Base-by-base conservation (phyloP, 768 basidiomycete genomes). In the Amanita thiersii region DNA sequence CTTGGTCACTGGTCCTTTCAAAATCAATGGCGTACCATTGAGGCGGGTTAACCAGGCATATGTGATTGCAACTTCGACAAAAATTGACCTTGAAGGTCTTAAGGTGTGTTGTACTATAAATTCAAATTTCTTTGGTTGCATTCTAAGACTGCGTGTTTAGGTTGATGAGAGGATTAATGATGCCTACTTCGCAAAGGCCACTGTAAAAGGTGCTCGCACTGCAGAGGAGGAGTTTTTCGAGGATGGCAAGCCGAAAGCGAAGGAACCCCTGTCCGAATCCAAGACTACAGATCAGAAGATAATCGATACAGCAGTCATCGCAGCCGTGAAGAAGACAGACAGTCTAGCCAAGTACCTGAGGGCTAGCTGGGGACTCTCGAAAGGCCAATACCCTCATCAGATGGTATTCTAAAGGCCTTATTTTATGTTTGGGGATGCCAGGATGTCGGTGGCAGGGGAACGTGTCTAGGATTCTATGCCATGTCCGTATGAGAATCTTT, bases 31-130 rank as follows among this genome's bases (percentile, higher is more conserved):
- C 61, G 94, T 99, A 34, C 96, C 96, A 53, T 76, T 99, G 62
- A 79, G 93, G 63, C 81, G 96, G 63, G 92, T 99, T 47, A 94
- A 92, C 73, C 94, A 97, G 72, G 91, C 96, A 42, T 99, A 99
- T 62, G 91, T 93, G 48, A 98, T 99, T 57, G 90, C 94, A 45
- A 99, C 96, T 45, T 92, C 92, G 43, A 97, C 96, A 53, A 90
- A 83, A 68, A 66, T 98, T 52, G 86, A 94, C 50, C 63, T 97
- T 44, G 73, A 69, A 19, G 74, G 69, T 44, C 68, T 87, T 61
- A 76, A 77, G 70, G 91, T 90, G 55, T 49, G 76, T 70, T 25
- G 43, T 20, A 15, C 29, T 26, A 19, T 39, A 3, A 33, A 48
- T 40, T 43, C 25, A 35, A 33, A 34, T 24, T 10, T 6, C 30